Percentiles rank a stretch among this genome's conserved stretches.
Evolutionary conservation across 1,139 yeast species (phyloP).

Genomic region (Lodderomyces pseudojiufengensis): DNA sequence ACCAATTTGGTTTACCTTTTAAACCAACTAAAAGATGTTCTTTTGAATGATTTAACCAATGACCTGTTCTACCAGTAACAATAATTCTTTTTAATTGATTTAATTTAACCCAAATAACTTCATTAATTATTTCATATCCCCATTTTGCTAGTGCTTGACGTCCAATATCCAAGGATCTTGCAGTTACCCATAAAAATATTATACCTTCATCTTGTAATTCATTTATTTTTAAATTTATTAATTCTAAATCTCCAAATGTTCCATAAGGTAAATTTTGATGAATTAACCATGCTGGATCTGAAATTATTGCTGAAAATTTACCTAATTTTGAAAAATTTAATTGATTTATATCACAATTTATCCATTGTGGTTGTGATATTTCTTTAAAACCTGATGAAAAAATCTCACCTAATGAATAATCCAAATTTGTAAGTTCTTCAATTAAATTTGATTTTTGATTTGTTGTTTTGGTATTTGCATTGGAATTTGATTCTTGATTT

Average conservation of each 20-base stretch:
- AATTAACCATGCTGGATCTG: conserved; percentile 91
- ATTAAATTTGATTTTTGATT: conserved; percentile 1
- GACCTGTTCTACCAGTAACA: conserved; percentile 94
- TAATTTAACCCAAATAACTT: conserved; percentile 85
- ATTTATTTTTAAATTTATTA: conserved; percentile 61
- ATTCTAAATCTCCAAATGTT: conserved; percentile 69
- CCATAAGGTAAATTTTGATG: conserved; percentile 82
- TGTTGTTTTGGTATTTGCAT: no score
- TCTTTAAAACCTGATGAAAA: conserved; percentile 30
- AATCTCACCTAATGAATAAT: conserved; percentile 59
- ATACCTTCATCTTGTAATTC: conserved; percentile 80
- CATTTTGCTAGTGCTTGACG: conserved; percentile 69
- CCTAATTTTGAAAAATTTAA: conserved; percentile 71
- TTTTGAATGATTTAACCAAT: conserved; percentile 93
- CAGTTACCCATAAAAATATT: conserved; percentile 88
- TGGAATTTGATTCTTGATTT: background rate
- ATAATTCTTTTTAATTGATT: conserved; percentile 85
- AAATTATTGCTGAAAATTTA: conserved; percentile 79
- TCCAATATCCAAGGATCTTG: conserved; percentile 86
- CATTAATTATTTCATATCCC: conserved; percentile 81
- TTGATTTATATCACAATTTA: conserved; percentile 73
- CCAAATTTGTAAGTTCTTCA: no score
- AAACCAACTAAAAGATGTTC: conserved; percentile 84
- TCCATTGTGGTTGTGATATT: conserved; percentile 71
- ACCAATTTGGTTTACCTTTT: conserved; percentile 79